phyloP scores from a whole-genome alignment of 108 stramenopile species.

The Cyclotella kingstonii region DNA sequence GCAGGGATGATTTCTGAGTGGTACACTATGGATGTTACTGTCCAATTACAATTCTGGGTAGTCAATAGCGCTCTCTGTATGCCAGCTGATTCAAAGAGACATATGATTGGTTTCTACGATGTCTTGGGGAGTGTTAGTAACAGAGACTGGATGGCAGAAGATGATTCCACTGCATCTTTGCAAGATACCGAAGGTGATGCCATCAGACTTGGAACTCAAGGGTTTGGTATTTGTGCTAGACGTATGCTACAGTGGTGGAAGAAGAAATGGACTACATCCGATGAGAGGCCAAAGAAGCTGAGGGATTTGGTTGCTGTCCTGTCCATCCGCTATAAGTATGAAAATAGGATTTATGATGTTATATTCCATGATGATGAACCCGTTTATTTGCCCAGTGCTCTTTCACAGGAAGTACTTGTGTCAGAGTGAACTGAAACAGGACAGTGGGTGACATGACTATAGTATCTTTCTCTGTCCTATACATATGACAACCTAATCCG shows the following conservation, averaged over 20 bases:
- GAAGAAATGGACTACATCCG: neutral
- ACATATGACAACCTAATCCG: too few species aligned
- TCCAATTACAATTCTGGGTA: conserved; percentile 80
- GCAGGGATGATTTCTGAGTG: too few species aligned
- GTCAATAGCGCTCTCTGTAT: conserved; percentile 45
- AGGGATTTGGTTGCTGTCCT: conserved; percentile 26
- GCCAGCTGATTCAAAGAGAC: conserved; percentile 56
- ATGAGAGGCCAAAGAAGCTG: neutral
- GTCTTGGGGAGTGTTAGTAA: conserved; percentile 28
- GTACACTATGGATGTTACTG: conserved; percentile 59
- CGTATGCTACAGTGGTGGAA: conserved; percentile 5
- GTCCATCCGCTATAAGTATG: conserved; percentile 21
- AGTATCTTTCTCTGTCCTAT: too few species aligned
- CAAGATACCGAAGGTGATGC: neutral
- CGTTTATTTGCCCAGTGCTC: conserved; percentile 22
- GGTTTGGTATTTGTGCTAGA: neutral
- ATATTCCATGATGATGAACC: conserved; percentile 27
- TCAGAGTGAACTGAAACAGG: too few species aligned
- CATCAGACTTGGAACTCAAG: neutral
- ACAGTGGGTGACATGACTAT: too few species aligned
- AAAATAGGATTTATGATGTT: conserved; percentile 13
- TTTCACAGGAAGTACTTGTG: conserved; percentile 6
- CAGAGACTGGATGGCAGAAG: conserved; percentile 9
- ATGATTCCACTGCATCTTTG: neutral
- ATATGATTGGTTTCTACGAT: conserved; percentile 80